phyloP scores from a whole-genome alignment of 164 flowering plant genomes.

The Stephania cephalantha region DNA sequence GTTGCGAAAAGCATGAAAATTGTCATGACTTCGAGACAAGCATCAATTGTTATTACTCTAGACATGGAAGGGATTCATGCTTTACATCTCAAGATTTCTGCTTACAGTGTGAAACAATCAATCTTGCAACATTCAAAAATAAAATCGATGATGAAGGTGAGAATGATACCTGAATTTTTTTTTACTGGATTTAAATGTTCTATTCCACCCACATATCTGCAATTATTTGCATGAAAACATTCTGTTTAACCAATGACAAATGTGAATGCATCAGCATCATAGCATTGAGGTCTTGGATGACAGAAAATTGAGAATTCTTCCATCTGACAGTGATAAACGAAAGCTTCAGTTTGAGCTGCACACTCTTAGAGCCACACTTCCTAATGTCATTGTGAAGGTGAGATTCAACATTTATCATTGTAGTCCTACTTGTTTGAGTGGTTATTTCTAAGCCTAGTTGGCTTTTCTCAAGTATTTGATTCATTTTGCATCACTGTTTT shows the following conservation, averaged over 20 bases:
- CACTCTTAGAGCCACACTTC: slow-evolving; percentile 46
- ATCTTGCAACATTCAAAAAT: slow-evolving; percentile 45
- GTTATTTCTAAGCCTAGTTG: neutral
- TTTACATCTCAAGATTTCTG: slow-evolving; percentile 47
- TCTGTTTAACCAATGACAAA: neutral
- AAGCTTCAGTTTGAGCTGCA: slow-evolving; percentile 61
- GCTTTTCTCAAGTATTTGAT: neutral
- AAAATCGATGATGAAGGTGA: slow-evolving; percentile 53
- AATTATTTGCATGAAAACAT: neutral
- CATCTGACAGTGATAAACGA: slow-evolving; percentile 40
- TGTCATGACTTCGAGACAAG: slow-evolving; percentile 45
- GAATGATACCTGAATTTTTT: neutral
- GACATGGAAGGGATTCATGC: slow-evolving; percentile 57
- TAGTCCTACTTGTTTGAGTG: neutral
- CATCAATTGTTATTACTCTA: slow-evolving; percentile 52
- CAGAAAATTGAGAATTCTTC: slow-evolving; percentile 46
- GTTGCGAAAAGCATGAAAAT: slow-evolving; percentile 69
- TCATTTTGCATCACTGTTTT: neutral
- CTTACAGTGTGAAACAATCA: slow-evolving; percentile 48
- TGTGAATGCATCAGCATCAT: slow-evolving; percentile 31
- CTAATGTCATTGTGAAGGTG: slow-evolving; percentile 73
- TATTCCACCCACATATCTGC: neutral
- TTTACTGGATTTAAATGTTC: slow-evolving; percentile 1
- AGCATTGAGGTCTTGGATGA: slow-evolving; percentile 44
- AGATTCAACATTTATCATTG: slow-evolving; percentile 6